Conservation (phyloP, 805 yeast species). For the Starmera amethionina region DNA sequence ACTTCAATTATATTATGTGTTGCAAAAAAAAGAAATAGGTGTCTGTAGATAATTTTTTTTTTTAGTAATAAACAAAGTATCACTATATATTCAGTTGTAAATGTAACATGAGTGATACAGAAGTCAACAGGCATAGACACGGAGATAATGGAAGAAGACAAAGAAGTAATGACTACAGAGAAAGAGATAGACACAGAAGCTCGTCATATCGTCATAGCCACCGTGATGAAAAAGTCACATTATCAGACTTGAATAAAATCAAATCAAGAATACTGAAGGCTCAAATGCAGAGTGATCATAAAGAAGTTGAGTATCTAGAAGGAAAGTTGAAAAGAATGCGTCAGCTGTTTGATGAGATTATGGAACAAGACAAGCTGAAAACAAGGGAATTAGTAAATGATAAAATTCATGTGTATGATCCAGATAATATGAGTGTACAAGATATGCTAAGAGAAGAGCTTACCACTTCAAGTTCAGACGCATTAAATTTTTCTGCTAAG, state of each 20-base stretch:
- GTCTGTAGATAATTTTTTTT: too few species aligned
- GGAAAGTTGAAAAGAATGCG: constrained; percentile 4
- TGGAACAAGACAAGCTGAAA: neutral
- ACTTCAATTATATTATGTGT: too few species aligned
- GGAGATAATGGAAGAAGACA: neutral
- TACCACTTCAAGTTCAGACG: constrained; percentile 4
- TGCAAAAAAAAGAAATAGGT: too few species aligned
- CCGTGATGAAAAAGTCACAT: neutral
- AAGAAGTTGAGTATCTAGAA: constrained; percentile 15
- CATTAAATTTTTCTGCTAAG: constrained; percentile 19
- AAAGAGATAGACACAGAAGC: too few species aligned
- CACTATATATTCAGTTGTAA: too few species aligned
- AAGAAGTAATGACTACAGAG: neutral
- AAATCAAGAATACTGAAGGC: constrained; percentile 25
- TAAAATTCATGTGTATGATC: constrained; percentile 2
- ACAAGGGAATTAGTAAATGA: neutral
- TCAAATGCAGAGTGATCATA: constrained; percentile 18
- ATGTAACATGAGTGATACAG: too few species aligned
- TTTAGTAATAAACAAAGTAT: too few species aligned
- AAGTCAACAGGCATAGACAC: neutral
- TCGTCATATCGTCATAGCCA: neutral
- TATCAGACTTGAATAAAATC: constrained; percentile 20
- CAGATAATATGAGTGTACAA: constrained; percentile 26
- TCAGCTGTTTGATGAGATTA: neutral
- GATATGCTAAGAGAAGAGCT: constrained; percentile 27